Conservation (phyloP, 208 protist genomes). For the Trypanosoma conorhini region DNA sequence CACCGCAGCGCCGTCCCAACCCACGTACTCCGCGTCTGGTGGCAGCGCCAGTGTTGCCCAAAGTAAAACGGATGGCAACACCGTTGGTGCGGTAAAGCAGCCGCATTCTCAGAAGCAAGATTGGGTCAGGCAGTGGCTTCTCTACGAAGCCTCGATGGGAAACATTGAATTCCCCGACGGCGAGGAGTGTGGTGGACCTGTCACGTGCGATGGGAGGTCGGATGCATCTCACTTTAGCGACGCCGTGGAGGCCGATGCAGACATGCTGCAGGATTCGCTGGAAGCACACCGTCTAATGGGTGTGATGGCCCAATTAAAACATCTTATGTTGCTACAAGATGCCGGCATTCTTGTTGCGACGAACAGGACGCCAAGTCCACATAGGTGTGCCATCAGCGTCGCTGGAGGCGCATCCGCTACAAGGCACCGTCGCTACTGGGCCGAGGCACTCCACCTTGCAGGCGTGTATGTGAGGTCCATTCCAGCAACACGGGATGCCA, state of each 20-base stretch:
- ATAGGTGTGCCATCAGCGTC: background rate
- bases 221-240: background rate
- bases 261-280: background rate
- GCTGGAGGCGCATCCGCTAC: background rate
- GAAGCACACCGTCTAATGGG: slow-evolving; percentile 26
- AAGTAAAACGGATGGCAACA: background rate
- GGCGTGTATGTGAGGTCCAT: slow-evolving; percentile 4
- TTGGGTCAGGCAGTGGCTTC: slow-evolving; percentile 81
- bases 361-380: background rate
- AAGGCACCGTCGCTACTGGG: slow-evolving; percentile 22
- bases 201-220: background rate
- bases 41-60: background rate
- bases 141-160: slow-evolving; percentile 89
- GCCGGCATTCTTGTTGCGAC: background rate
- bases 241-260: background rate
- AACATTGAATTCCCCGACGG: slow-evolving; percentile 62
- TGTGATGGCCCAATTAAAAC: slow-evolving; percentile 31
- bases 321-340: slow-evolving; percentile 41
- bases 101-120: slow-evolving; percentile 39
- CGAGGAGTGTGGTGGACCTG: slow-evolving; percentile 1
- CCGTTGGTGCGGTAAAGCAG: background rate
- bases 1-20: background rate
- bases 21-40: background rate
- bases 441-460: slow-evolving; percentile 27
- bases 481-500: background rate